Evolutionary conservation across 1,284 basidiomycete species (phyloP), one percentile per base, ranked within the genome.

Genomic region (Irpex sp.): DNA sequence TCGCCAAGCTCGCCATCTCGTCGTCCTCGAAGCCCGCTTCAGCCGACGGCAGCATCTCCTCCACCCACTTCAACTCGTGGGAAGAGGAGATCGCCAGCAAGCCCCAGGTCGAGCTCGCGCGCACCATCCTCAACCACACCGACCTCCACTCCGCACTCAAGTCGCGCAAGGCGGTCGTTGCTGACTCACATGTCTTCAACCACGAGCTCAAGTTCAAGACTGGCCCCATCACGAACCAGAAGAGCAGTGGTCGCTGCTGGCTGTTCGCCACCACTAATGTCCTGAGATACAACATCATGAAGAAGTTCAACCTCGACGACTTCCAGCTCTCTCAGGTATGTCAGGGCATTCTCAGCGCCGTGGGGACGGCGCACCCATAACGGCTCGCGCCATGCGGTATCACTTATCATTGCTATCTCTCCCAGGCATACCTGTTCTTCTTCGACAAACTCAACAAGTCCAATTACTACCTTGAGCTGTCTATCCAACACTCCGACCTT

Each of bases 391-490:
- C 37, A 10, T n/a, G 12, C 14, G 39, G 28, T 47, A 37, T 42
- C 57, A 33, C 28, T 28, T 28, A 56, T 51, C 57, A 6, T 36
- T 60, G 47, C 60, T 58, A 52, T 52, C 49, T 52, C 49, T 9
- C 19, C 35, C 70, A 92, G 88, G 85, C 86, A 4, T 96, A 96
- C 75, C 80, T 95, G 18, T 95, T 93, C 82, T 95, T 96, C 81
- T 96, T 89, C 80, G 94, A 96, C 77, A 96, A 96, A 77, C 82
- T 97, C 57, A 95, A 97, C 80, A 97, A 97, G 76, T 82, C 89
- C 58, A 98, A 98, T 79, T 96, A 92, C 77, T 97, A 92, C 75
- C 86, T 98, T 23, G 96, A 98, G 77, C 78, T 88, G 55, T 85
- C 90, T 61, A 91, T 98, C 67, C 82, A 96, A 75, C 83, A 93